Conservation (phyloP, 2,329 filamentous ascomycete genomes). For the Scedosporium dehoogii region DNA sequence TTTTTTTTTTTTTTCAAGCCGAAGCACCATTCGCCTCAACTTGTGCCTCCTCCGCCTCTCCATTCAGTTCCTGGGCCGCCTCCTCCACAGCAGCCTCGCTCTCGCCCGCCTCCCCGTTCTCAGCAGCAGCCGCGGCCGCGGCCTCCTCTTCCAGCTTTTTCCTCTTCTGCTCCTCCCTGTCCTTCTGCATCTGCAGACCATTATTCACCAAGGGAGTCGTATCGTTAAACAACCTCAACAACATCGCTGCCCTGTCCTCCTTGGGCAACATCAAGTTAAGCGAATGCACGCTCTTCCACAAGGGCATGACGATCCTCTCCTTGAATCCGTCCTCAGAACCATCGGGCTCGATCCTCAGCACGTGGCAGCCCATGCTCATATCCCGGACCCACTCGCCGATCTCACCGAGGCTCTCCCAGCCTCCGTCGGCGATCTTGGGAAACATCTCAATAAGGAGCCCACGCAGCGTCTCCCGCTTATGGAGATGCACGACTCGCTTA, state of each 20-base stretch:
- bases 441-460: slow-evolving; percentile 93
- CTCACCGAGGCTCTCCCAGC: slow-evolving; percentile 70
- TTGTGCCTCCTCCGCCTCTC: slow-evolving; percentile 22
- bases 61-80: slow-evolving; percentile 6
- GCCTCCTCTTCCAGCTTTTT: slow-evolving; percentile 24
- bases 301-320: slow-evolving; percentile 78
- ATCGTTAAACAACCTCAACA: slow-evolving; percentile 85
- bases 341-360: slow-evolving; percentile 72
- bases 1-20: slow-evolving; percentile 14
- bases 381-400: slow-evolving; percentile 75
- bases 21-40: slow-evolving; percentile 17
- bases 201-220: slow-evolving; percentile 72
- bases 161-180: slow-evolving; percentile 24
- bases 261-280: slow-evolving; percentile 98
- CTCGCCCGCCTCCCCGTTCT: slow-evolving; percentile 12
- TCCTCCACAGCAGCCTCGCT: slow-evolving; percentile 10
- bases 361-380: slow-evolving; percentile 83
- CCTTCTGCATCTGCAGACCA: slow-evolving; percentile 39
- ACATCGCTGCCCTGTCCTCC: slow-evolving; percentile 87
- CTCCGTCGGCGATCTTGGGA: slow-evolving; percentile 69
- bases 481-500: slow-evolving; percentile 63
- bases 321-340: slow-evolving; percentile 48
- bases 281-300: slow-evolving; percentile 88
- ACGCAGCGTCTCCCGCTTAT: slow-evolving; percentile 68
- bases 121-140: slow-evolving; percentile 14